phyloP scores from a whole-genome alignment of 2,329 filamentous ascomycete genomes.

The Cladosporium austrohemisphaericum region DNA sequence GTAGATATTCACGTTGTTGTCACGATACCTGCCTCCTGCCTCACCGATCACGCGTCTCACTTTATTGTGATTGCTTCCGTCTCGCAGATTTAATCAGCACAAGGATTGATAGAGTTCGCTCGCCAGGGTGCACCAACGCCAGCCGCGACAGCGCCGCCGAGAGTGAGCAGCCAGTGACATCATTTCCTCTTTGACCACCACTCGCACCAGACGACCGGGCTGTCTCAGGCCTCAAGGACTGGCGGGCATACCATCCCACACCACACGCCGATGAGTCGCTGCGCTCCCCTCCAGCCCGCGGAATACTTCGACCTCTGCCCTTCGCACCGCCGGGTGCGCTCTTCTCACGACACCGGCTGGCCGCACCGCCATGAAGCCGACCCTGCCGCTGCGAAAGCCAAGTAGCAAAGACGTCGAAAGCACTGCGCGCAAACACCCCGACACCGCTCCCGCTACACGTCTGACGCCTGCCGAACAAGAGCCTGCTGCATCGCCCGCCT shows the following conservation, averaged over 20 bases:
- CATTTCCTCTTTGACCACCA: too few relatives aligned
- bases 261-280: slow-evolving; percentile 10
- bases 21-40: too few relatives aligned
- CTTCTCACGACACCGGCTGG: slow-evolving; percentile 2
- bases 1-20: too few relatives aligned
- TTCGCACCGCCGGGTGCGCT: neutral
- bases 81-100: too few relatives aligned
- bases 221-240: too few relatives aligned
- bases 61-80: too few relatives aligned
- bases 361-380: slow-evolving; percentile 11
- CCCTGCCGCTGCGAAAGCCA: slow-evolving; percentile 7
- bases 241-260: neutral
- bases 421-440: neutral
- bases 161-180: too few relatives aligned
- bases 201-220: too few relatives aligned
- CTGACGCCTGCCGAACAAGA: neutral
- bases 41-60: too few relatives aligned
- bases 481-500: neutral
- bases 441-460: neutral
- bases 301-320: neutral
- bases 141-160: too few relatives aligned
- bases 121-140: too few relatives aligned
- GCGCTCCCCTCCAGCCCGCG: neutral
- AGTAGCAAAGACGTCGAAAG: neutral
- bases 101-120: too few relatives aligned